These are phyloP conservation scores for Sordariomycetes sp. DNA, from an alignment of 2,329 filamentous ascomycete species.

Conservation along the genomic window DNA sequence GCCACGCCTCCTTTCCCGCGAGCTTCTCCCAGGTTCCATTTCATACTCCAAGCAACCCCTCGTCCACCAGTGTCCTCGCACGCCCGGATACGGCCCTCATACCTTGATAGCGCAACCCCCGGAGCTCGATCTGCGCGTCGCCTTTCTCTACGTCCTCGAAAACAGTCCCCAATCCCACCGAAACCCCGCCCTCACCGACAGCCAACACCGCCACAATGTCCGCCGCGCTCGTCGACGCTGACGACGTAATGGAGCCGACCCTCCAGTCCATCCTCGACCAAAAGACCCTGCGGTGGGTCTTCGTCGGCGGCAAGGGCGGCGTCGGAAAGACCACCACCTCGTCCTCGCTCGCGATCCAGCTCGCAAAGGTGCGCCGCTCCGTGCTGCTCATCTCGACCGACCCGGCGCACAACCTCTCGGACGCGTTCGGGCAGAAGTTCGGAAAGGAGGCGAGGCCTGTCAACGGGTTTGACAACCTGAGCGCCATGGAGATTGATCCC, in stretches of 20 bases:
- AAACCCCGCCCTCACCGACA: not conserved
- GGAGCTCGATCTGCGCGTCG: not conserved
- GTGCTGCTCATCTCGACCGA: conserved; percentile 97
- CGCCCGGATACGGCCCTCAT: too few species aligned
- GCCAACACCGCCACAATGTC: conserved; percentile 18
- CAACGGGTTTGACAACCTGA: conserved; percentile 84
- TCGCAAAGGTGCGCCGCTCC: conserved; percentile 86
- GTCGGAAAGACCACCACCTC: conserved; percentile 99
- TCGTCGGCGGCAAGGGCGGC: conserved; percentile 95
- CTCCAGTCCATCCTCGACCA: conserved; percentile 94
- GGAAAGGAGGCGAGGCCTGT: conserved; percentile 93
- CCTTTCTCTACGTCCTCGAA: not conserved
- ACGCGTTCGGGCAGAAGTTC: conserved; percentile 98
- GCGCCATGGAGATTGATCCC: conserved; percentile 98
- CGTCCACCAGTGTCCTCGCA: too few species aligned
- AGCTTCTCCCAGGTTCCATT: too few species aligned
- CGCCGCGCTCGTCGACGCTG: conserved; percentile 26
- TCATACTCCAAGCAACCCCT: too few species aligned
- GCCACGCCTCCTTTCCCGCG: too few species aligned
- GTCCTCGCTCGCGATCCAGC: conserved; percentile 94
- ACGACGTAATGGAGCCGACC: conserved; percentile 76
- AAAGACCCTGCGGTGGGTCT: conserved; percentile 93
- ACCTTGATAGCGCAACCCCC: too few species aligned
- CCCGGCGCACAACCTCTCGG: conserved; percentile 92
- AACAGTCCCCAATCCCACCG: not conserved